A percentile compares a stretch with the other conserved stretches of the same genome.
phyloP scores from a whole-genome alignment of 1,284 basidiomycete genomes.

The Sporisorium iseilematis-ciliati region DNA sequence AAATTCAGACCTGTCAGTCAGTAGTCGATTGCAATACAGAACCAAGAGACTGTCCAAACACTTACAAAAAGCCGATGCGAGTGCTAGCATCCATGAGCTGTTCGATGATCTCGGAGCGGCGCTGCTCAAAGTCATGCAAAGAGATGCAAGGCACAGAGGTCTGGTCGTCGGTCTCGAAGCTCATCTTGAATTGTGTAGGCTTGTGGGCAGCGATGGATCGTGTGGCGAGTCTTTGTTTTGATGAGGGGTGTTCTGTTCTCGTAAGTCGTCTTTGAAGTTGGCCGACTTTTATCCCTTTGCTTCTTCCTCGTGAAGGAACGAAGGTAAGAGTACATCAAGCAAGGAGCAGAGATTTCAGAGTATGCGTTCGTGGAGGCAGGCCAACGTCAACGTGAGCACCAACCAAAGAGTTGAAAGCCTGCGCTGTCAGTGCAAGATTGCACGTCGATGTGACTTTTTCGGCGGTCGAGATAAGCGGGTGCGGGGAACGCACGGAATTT shows the following conservation, averaged over 20 bases:
- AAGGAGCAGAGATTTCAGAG: background rate
- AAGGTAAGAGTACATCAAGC: background rate
- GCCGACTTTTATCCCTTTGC: constrained; percentile 1
- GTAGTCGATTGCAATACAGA: constrained; percentile 12
- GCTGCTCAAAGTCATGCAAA: constrained; percentile 53
- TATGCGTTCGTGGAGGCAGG: background rate
- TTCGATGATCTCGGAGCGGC: constrained; percentile 56
- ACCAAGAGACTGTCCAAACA: background rate
- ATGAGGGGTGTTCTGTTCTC: background rate
- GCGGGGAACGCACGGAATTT: constrained; percentile 12
- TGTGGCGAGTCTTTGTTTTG: background rate
- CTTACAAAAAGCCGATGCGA: constrained; percentile 62
- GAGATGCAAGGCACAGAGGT: constrained; percentile 53
- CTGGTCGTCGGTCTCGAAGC: constrained; percentile 29
- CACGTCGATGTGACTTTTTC: background rate
- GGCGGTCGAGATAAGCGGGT: constrained; percentile 13
- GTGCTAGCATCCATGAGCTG: constrained; percentile 55
- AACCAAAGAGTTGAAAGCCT: background rate
- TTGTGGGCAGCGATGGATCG: background rate
- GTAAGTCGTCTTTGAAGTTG: background rate
- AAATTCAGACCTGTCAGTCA: background rate
- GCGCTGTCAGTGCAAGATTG: background rate
- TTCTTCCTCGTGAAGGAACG: background rate
- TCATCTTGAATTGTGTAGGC: constrained; percentile 1
- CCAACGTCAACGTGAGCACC: background rate